These are phyloP conservation scores for Trichopus zeylanicus DNA, from an alignment of 116 monocot genomes.

Conservation along the genomic window DNA sequence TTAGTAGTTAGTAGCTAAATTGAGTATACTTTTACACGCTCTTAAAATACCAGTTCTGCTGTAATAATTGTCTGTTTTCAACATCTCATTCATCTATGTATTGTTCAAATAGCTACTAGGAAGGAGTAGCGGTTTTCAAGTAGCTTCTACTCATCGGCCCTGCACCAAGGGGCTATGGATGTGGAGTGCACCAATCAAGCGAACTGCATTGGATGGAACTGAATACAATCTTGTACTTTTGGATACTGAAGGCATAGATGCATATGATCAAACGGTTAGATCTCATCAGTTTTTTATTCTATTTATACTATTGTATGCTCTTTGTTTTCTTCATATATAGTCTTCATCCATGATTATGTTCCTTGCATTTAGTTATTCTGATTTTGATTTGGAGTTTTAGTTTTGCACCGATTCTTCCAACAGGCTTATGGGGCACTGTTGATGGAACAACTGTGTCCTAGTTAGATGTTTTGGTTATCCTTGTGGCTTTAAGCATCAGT, in stretches of 20 bases:
- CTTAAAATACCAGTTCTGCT: too few species aligned
- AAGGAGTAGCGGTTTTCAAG: constrained; percentile 92
- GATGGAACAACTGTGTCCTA: not conserved
- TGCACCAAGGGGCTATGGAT: constrained; percentile 99
- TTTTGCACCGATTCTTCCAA: not conserved
- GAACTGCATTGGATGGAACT: constrained; percentile 87
- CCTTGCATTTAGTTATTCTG: too few species aligned
- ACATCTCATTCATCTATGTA: not conserved
- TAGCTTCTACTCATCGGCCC: constrained; percentile 86
- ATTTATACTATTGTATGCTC: not conserved
- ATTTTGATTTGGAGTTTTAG: not conserved
- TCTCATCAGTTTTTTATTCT: not conserved
- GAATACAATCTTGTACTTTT: constrained; percentile 91
- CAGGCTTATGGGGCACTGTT: not conserved
- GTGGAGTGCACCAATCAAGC: constrained; percentile 94
- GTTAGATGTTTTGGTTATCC: not conserved
- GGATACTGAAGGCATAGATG: constrained; percentile 98
- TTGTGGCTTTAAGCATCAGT: not conserved
- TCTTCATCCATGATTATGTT: not conserved
- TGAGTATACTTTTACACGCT: too few species aligned
- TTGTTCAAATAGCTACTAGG: constrained; percentile 66
- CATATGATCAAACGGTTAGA: constrained; percentile 96
- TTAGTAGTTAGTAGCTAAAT: too few species aligned
- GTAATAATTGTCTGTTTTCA: not conserved
- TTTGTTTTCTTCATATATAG: not conserved